Conservation (phyloP, 1,139 yeast genomes). For the Sugiyamaella grinbergsii region DNA sequence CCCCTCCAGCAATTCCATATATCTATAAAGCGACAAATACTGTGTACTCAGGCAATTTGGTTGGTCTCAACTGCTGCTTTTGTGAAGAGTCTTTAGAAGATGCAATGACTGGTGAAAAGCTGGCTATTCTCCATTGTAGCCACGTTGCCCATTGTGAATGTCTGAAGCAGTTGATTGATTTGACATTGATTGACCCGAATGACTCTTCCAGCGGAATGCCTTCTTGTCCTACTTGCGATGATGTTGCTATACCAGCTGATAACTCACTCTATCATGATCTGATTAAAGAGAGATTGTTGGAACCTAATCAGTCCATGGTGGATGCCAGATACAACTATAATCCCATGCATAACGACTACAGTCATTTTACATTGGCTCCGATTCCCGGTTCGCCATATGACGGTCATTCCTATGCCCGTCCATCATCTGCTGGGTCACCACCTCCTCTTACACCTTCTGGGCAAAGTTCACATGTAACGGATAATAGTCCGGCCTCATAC, state of each 20-base stretch:
- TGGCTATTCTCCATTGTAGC: constrained; percentile 32
- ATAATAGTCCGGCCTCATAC: constrained; percentile 9
- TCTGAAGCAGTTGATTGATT: constrained; percentile 30
- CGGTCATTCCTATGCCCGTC: neutral
- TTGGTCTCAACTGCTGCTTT: constrained; percentile 34
- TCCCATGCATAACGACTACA: constrained; percentile 1
- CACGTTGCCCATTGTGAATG: constrained; percentile 37
- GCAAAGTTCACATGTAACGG: constrained; percentile 11
- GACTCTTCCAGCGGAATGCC: constrained; percentile 30
- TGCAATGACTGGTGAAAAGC: constrained; percentile 32
- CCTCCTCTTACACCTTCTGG: constrained; percentile 15
- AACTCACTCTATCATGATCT: constrained; percentile 30
- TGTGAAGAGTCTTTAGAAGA: constrained; percentile 36
- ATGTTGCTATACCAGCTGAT: constrained; percentile 32
- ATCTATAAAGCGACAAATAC: constrained; percentile 22
- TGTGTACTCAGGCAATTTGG: constrained; percentile 20
- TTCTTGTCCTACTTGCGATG: constrained; percentile 35
- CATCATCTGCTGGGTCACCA: constrained; percentile 3
- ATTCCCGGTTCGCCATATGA: constrained; percentile 7
- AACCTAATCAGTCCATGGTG: neutral
- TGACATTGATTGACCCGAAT: constrained; percentile 18
- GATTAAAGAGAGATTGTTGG: constrained; percentile 26
- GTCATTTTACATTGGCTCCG: neutral
- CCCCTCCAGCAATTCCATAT: constrained; percentile 28
- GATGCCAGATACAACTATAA: neutral